Evolutionary conservation across 805 yeast species (phyloP), one percentile per base, ranked within the genome.

Genomic region (Saturnispora ahearnii): DNA sequence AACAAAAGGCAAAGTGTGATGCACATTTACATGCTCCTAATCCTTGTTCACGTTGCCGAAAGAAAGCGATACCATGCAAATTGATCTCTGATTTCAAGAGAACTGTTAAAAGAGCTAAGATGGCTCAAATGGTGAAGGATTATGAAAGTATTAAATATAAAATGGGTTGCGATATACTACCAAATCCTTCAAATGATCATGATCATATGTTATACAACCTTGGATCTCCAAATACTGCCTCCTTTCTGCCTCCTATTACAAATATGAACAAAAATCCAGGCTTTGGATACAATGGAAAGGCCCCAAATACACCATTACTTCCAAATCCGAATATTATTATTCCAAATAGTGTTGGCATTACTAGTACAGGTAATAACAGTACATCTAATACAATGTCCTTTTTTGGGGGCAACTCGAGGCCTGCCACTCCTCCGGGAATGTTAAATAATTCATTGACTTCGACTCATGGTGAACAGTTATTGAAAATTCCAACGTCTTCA

Each of bases 1-100:
- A 93, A 66, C 99, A 91, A 64, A 93, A 93, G 67, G 83, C 89
- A 33, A 79, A 81, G 59, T 90, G 97, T 68, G 96, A 90, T 67
- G 95, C 96, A 11, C 78, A 74, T 55, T 89, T 79, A 51, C 73
- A 71, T 46, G 77, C 81, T 31, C 96, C 96, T 0, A 71, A 71
- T 8, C 86, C 96, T 1, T 93, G 99, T 59, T 72, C 91, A 0
- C 72, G 96, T 53, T 93, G 99, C 64, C 61, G 69, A 9, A 85
- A 84, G 62, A 79, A 87, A 59, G 78, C 79, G 7, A 70, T 84
- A 3, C 71, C 71, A 15, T 91, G 99, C 63, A 77, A 82, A 26
- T 66, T 93, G 44, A 81, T 87, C 58, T 75, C 85, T 13, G 93
- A 82, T 57, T 91, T 86, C 65, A 88, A 90, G 64, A 73, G 99